Evolutionary conservation across 148 eudicot species (phyloP).

Genomic region (Vaccinium myrtillus): DNA sequence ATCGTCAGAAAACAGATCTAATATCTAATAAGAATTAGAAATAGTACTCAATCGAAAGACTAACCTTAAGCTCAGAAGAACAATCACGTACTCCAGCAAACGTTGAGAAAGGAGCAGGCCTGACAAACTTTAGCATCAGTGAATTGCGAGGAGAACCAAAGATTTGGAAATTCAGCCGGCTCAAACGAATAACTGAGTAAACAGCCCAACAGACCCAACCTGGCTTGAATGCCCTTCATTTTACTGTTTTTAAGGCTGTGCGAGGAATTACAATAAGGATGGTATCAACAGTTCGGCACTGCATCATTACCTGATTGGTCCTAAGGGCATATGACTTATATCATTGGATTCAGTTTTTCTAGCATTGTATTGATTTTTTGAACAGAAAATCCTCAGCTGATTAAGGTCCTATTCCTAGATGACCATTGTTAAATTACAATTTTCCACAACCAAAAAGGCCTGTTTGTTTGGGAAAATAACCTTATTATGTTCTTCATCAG

Average conservation of each 20-base stretch:
- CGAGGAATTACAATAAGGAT: neutral
- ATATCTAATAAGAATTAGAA: slow-evolving; percentile 8
- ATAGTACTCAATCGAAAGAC: slow-evolving; percentile 13
- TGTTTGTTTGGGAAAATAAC: neutral
- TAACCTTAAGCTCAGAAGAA: slow-evolving; percentile 57
- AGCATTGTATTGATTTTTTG: neutral
- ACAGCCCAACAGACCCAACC: slow-evolving; percentile 2
- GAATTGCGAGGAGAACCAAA: slow-evolving; percentile 15
- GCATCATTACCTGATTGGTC: neutral
- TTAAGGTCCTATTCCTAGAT: neutral
- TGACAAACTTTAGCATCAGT: slow-evolving; percentile 39
- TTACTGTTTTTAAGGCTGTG: neutral
- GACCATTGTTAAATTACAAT: neutral
- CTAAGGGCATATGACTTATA: neutral
- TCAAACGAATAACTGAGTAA: neutral
- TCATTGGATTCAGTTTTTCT: slow-evolving; percentile 6
- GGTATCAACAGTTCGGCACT: neutral
- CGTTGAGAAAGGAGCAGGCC: slow-evolving; percentile 38
- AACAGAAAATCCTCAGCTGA: neutral
- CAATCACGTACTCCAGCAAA: slow-evolving; percentile 30
- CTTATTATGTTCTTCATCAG: neutral
- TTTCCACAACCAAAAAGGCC: neutral
- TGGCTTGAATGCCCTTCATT: neutral
- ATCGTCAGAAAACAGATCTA: slow-evolving; percentile 5
- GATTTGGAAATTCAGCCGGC: slow-evolving; percentile 4